phyloP scores from a whole-genome alignment of 2,329 filamentous ascomycete species.

The Akanthomyces dipterigenus region DNA sequence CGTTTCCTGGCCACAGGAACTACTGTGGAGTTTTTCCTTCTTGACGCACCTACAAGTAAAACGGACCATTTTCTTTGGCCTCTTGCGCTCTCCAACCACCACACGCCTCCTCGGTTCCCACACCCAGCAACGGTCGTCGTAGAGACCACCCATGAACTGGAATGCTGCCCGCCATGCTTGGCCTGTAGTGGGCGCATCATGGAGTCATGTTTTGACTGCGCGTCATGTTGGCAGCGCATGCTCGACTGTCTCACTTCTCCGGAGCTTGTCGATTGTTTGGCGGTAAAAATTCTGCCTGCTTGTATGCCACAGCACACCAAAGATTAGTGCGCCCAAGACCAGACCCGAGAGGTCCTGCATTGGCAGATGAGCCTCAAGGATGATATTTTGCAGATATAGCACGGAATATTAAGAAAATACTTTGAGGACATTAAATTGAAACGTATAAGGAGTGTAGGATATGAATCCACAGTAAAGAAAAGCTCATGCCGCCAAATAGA shows the following conservation, averaged over 20 bases:
- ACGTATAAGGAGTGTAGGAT: background rate
- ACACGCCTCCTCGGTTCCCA: background rate
- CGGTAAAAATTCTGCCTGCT: too few species aligned
- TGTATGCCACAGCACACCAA: too few species aligned
- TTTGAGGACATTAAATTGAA: too few species aligned
- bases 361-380: too few species aligned
- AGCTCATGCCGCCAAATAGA: background rate
- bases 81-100: background rate
- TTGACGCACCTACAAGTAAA: background rate
- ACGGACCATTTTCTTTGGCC: background rate
- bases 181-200: background rate
- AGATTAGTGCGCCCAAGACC: too few species aligned
- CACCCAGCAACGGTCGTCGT: slow-evolving; percentile 1
- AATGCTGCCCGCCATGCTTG: slow-evolving; percentile 5
- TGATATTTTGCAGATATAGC: too few species aligned
- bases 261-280: too few species aligned
- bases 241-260: background rate
- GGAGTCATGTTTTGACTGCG: background rate
- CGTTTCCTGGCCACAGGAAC: background rate
- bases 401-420: too few species aligned
- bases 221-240: background rate
- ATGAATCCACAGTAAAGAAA: background rate
- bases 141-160: slow-evolving; percentile 4
- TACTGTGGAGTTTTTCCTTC: background rate
- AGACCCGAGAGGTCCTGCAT: too few species aligned